Percentiles rank a stretch among this genome's conserved stretches.
phyloP scores from a whole-genome alignment of 106 monocot species.

The Allium sativum region DNA sequence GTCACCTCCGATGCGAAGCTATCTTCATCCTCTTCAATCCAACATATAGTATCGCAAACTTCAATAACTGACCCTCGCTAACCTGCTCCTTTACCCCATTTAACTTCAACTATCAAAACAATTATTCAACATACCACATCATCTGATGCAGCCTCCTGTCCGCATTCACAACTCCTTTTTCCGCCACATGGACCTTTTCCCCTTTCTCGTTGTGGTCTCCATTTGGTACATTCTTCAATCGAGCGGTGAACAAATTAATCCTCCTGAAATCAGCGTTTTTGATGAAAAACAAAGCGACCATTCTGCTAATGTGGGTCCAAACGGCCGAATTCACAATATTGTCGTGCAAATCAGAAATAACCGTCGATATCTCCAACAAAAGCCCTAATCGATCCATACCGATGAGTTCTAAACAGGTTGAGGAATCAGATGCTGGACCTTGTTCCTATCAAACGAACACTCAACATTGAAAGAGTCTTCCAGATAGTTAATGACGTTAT shows the following conservation, averaged over 20 bases:
- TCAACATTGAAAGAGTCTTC: conserved; percentile 18
- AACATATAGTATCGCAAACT: too few relatives aligned
- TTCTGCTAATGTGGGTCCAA: conserved; percentile 62
- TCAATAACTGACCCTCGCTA: too few relatives aligned
- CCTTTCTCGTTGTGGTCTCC: conserved; percentile 25
- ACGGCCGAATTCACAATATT: conserved; percentile 39
- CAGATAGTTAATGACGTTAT: conserved; percentile 36
- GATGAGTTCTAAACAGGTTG: conserved; percentile 54
- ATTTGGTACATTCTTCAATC: conserved; percentile 46
- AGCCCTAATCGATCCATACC: conserved; percentile 58
- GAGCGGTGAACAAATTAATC: conserved; percentile 29
- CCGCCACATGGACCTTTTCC: conserved; percentile 19
- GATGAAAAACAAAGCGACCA: conserved; percentile 39
- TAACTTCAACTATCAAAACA: too few relatives aligned
- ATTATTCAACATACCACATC: too few relatives aligned
- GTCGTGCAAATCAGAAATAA: conserved; percentile 47
- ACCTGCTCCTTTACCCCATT: too few relatives aligned
- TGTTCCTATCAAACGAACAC: background rate
- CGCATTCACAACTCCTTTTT: conserved; percentile 6
- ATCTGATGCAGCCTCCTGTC: conserved; percentile 50
- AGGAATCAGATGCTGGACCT: background rate
- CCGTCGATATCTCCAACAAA: conserved; percentile 63
- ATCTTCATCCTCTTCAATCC: too few relatives aligned
- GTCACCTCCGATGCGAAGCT: too few relatives aligned
- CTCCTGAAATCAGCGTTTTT: conserved; percentile 16